Base-by-base conservation (phyloP, 257 asterid species). In the Solanum acaule region DNA sequence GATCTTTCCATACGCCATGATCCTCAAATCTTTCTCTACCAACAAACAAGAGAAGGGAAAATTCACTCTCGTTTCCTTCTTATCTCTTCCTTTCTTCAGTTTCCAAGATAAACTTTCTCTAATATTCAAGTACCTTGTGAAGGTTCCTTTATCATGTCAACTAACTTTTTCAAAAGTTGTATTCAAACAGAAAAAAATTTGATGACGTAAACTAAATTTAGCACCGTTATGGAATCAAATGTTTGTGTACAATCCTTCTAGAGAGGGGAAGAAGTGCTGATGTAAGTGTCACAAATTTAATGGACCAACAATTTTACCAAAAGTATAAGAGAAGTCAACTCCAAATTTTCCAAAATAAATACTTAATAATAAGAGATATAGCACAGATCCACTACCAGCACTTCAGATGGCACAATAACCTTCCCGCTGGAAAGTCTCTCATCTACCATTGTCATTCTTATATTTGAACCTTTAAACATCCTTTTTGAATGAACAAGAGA, bases 361-460 rank as follows among this genome's bases (percentile, higher is more conserved):
- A 86, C 27, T 75, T 22, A 38, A 12, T 31, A 27, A 87, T 42
- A 35, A 85, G 37, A 22, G 67, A 65, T 37, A 42, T 67, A 22
- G 76, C 37, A 85, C 84, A 78, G 83, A 68, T 86, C 49, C 83
- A 68, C 89, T 92, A 96, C 99, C 99, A 96, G 90, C 88, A 96
- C 93, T 61, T 95, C 99, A 87, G 94, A 88, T 83, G 93, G 89
- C 88, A 94, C 90, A 44, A 94, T 72, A 88, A 88, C 59, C 77
- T 87, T 91, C 91, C 89, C 87, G 23, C 85, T 90, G 8, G 87
- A 67, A 85, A 87, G 90, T 89, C 92, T 92, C 84, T 92, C 95
- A 84, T 93, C 98, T 86, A 92, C 88, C 89, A 92, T 34, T 65
- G 98, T 8, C 98, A 95, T 96, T 81, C 86, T 91, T 85, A 92